Percentiles rank a stretch among this genome's conserved stretches.
These are phyloP conservation scores for Ormosia semicastrata DNA, from an alignment of 306 rosid genomes.

Conservation along the genomic window DNA sequence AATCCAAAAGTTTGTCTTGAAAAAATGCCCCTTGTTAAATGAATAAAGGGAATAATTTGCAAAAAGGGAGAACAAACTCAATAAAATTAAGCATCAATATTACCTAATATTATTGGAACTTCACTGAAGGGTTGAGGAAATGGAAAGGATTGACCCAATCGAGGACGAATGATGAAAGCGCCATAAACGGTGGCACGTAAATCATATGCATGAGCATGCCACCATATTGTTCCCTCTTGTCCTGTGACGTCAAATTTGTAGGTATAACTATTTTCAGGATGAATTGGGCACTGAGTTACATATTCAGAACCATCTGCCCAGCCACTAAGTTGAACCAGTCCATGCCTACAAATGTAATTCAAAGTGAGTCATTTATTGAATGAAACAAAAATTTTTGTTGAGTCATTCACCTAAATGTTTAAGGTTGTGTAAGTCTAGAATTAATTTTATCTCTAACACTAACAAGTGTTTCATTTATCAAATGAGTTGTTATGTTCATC, in stretches of 20 bases:
- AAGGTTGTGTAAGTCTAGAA: no score
- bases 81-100: neutral
- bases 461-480: no score
- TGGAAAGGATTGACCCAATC: conserved; percentile 5
- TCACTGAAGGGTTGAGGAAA: conserved; percentile 40
- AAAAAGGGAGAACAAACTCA: neutral
- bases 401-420: no score
- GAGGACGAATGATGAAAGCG: conserved; percentile 54
- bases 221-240: conserved; percentile 75
- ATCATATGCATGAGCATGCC: conserved; percentile 62
- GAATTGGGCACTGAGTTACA: conserved; percentile 60
- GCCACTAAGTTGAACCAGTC: conserved; percentile 44
- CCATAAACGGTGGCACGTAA: conserved; percentile 65
- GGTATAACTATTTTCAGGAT: conserved; percentile 26
- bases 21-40: no score
- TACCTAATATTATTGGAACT: conserved; percentile 56
- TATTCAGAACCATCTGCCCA: conserved; percentile 72
- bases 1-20: no score
- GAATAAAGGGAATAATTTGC: no score
- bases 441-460: no score
- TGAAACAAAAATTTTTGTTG: no score
- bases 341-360: conserved; percentile 45
- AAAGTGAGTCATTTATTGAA: neutral
- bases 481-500: no score
- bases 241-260: conserved; percentile 47